Evolutionary conservation across 208 protist genomes (phyloP), one percentile per base, ranked within the genome.

Genomic region (Zelonia costaricensis): DNA sequence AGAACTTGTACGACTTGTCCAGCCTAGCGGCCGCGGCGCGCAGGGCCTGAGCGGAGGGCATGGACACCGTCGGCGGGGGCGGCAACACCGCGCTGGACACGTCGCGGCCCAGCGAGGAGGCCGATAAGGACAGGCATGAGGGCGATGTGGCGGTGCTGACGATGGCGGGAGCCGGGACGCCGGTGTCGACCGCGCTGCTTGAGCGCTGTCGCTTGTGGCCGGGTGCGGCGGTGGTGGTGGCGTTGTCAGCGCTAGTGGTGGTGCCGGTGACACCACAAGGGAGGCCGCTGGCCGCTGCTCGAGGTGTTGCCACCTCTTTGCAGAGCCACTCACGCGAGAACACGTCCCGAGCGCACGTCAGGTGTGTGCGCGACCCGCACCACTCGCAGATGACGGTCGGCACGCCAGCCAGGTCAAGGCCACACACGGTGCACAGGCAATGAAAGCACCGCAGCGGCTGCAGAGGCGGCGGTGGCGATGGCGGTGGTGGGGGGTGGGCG

Each of bases 341-440:
- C 16, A 31, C 72, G 43, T 86, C 48, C 12, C 67, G 38, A 16
- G 75, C 73, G 62, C 84, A 91, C 9, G 53, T 45, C 10, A 68
- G 58, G 53, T 91, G 84, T 43, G 78, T 84, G 31, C 58, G 30
- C 15, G 72, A 82, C 23, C 67, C 59, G 51, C 84, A 88, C 9
- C 28, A 23, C 40, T 45, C 47, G 51, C 84, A 88, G 27, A 45
- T 59, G 31, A 84, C 13, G 7, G 72, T 40, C 20, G 48, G 57
- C 30, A 66, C 42, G 35, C 53, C 72, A 20, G 43, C 60, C 28
- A 58, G 38, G 31, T 58, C 44, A 30, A 55, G 57, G 12, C 78
- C 78, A 52, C 81, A 91, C 43, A 78, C 78, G 12, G 72, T 75
- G 66, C 84, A 91, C 18, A 70, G 64, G 56, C 80, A 86, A 42